Evolutionary conservation across 2,329 filamentous ascomycete genomes (phyloP), one percentile per base, ranked within the genome.

Genomic region (Stemphylium vesicarium): DNA sequence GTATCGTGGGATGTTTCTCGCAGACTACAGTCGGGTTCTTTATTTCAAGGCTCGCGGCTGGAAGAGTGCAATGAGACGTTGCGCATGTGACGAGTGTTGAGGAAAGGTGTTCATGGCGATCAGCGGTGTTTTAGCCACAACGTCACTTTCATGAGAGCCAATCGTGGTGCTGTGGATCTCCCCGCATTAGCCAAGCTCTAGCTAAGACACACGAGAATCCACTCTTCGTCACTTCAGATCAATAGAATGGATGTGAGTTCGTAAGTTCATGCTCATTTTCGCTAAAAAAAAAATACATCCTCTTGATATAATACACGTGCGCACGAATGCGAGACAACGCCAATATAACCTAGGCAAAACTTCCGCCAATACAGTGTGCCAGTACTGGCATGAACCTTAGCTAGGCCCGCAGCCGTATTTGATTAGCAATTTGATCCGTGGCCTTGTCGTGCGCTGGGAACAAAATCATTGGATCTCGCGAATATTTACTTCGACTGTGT

Each of bases 111-210:
- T 35, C 33, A 55, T 49, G 42, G 15, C 24, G 41, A 36, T 29
- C 22, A 41, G 22, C 33, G 20, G 29, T 36, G 38, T 52, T 50
- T 42, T 38, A 20, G 42, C 48, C 51, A 44, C 45, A 45, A 60
- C 60, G 59, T 62, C 52, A 64, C 57, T 35, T 33, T 29, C 18
- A n/a, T 12, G 22, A 43, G 7, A 29, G 29, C 57, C 56, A 65
- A 64, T 62, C 47, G 41, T 15, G 26, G 24, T 33, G 33, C 13
- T 41, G 53, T 59, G 56, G 51, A 26, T 39, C 37, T 31, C 53
- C 59, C 58, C 57, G 50, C 61, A 42, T 3, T 49, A 45, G 52
- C 41, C 58, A 53, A 55, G 56, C 52, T 57, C 57, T 40, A 22
- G 15, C 42, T 40, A 48, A 53, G 31, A 29, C 8, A 33, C 4